Evolutionary conservation across 768 basidiomycete species (phyloP).

Genomic region (Mycena rosella): DNA sequence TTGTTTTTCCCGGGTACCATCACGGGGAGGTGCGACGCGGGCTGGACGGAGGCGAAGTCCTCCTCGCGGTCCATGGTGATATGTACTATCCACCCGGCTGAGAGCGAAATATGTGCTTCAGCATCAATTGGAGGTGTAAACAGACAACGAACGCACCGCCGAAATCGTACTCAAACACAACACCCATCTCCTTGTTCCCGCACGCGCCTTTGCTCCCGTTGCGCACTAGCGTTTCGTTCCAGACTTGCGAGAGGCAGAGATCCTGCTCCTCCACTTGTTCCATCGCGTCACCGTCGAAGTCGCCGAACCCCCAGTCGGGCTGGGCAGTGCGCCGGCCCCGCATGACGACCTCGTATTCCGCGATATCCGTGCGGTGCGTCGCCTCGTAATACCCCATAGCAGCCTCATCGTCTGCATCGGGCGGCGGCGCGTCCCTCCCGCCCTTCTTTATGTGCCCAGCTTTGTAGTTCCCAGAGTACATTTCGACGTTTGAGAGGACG

Average conservation of each 20-base stretch:
- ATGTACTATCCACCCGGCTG: conserved; percentile 4
- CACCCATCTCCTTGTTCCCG: conserved; percentile 7
- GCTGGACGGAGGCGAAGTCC: conserved; percentile 1
- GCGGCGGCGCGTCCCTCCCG: conserved; percentile 6
- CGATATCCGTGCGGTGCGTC: conserved; percentile 4
- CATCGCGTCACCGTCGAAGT: not conserved
- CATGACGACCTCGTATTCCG: conserved; percentile 23
- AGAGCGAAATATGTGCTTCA: too few species aligned
- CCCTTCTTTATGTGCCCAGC: conserved; percentile 16
- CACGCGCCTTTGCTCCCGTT: conserved; percentile 18
- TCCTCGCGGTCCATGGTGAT: conserved; percentile 22
- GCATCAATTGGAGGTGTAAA: too few species aligned
- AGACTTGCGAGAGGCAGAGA: conserved; percentile 19
- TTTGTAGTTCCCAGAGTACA: conserved; percentile 25
- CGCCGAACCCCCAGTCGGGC: not conserved
- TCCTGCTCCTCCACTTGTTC: conserved; percentile 17
- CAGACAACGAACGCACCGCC: too few species aligned
- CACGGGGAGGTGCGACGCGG: not conserved
- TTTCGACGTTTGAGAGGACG: conserved; percentile 7
- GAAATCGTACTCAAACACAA: conserved; percentile 19
- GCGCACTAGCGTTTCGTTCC: conserved; percentile 5
- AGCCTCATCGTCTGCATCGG: not conserved
- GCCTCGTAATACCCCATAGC: not conserved
- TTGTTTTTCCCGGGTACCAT: conserved; percentile 7
- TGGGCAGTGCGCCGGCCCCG: not conserved